phyloP scores from a whole-genome alignment of 192 early-diverging fungal genomes.

The Coemansia sp. region DNA sequence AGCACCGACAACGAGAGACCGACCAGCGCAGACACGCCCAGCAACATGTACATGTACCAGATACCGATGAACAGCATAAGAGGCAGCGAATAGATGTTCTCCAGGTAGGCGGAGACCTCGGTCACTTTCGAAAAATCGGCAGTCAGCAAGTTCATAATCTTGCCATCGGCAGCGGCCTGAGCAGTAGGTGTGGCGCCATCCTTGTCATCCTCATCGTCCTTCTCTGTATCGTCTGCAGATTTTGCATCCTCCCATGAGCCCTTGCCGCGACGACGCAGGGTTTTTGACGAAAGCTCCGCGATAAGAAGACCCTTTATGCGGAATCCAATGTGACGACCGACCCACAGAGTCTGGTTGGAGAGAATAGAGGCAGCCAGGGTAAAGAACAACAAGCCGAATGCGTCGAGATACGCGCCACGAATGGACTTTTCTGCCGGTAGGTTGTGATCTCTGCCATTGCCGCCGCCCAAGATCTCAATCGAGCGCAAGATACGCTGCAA shows the following conservation, averaged over 20 bases:
- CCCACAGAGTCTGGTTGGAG: conserved; percentile 61
- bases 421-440: not conserved
- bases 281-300: conserved; percentile 69
- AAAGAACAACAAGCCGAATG: conserved; percentile 61
- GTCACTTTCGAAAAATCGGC: conserved; percentile 69
- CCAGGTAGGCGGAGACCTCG: conserved; percentile 59
- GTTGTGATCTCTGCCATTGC: not conserved
- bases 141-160: conserved; percentile 73
- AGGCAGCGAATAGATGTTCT: conserved; percentile 64
- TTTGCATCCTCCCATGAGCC: conserved; percentile 57
- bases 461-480: conserved; percentile 50
- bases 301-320: conserved; percentile 63
- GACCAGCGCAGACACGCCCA: conserved; percentile 80
- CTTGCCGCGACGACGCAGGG: conserved; percentile 62
- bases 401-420: conserved; percentile 60
- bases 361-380: conserved; percentile 43
- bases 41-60: conserved; percentile 67
- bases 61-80: conserved; percentile 68
- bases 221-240: conserved; percentile 17
- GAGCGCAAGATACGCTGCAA: conserved; percentile 60
- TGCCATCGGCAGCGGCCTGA: conserved; percentile 58
- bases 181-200: conserved; percentile 33
- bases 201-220: conserved; percentile 19
- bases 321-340: conserved; percentile 66
- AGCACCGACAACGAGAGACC: conserved; percentile 70